These are phyloP conservation scores for Backusella tuberculispora DNA, from an alignment of 192 early-diverging fungal genomes.

Conservation along the genomic window DNA sequence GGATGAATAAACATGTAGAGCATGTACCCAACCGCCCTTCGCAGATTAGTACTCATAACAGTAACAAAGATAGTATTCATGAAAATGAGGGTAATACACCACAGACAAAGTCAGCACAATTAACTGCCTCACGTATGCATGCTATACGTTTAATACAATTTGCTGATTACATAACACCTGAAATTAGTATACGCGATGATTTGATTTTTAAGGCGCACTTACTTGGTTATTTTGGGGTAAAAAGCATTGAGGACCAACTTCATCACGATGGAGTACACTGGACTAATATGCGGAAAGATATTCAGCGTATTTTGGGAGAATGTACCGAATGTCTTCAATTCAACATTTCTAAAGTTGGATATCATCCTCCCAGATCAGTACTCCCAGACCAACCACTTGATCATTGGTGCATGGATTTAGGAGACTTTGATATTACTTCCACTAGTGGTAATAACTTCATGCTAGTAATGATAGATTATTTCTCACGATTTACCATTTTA, in stretches of 20 bases:
- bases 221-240: background rate
- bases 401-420: background rate
- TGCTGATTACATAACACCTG: background rate
- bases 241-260: background rate
- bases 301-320: background rate
- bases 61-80: too few relatives aligned
- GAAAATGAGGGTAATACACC: too few relatives aligned
- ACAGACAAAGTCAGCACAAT: too few relatives aligned
- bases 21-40: too few relatives aligned
- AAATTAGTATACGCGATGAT: background rate
- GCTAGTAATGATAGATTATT: slow-evolving; percentile 10
- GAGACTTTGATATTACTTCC: slow-evolving; percentile 7
- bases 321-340: background rate
- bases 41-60: too few relatives aligned
- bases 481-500: too few relatives aligned
- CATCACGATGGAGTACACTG: background rate
- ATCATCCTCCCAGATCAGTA: background rate
- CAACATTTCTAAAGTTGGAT: background rate
- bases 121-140: too few relatives aligned
- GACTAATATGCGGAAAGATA: background rate
- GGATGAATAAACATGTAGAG: too few relatives aligned
- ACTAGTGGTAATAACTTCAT: slow-evolving; percentile 10
- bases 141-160: too few relatives aligned
- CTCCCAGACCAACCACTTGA: background rate
- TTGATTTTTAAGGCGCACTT: background rate